A percentile compares a stretch with the other conserved stretches of the same genome.
These are phyloP conservation scores for Cadophora gregata DNA, from an alignment of 2,329 filamentous ascomycete species.

Conservation along the genomic window DNA sequence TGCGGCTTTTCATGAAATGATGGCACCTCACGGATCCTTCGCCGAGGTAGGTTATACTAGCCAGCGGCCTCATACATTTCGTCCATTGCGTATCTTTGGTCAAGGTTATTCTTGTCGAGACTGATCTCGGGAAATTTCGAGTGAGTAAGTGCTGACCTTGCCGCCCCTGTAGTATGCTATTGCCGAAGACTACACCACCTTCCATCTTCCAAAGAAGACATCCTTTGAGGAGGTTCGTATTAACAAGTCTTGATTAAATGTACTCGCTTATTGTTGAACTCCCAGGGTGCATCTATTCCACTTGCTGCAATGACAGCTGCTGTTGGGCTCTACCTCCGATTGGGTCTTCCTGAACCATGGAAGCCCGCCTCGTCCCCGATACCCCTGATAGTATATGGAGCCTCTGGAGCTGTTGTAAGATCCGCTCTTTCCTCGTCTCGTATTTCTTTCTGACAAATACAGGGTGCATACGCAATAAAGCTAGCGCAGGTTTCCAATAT, in stretches of 20 bases:
- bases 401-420: slow-evolving; percentile 39
- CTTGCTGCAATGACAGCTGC: slow-evolving; percentile 53
- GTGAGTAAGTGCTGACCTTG: neutral
- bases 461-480: slow-evolving; percentile 62
- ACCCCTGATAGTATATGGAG: slow-evolving; percentile 42
- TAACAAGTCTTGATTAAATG: slow-evolving; percentile 47
- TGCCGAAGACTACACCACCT: slow-evolving; percentile 60
- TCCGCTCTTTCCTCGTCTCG: neutral
- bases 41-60: slow-evolving; percentile 51
- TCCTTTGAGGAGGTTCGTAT: slow-evolving; percentile 41
- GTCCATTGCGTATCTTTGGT: neutral
- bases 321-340: slow-evolving; percentile 47
- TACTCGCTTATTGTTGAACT: slow-evolving; percentile 39
- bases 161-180: slow-evolving; percentile 47
- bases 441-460: slow-evolving; percentile 14
- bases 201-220: slow-evolving; percentile 46
- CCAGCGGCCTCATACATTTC: neutral
- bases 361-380: slow-evolving; percentile 30
- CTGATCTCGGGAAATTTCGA: neutral
- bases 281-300: slow-evolving; percentile 53
- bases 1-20: slow-evolving; percentile 58
- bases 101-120: neutral
- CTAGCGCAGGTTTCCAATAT: slow-evolving; percentile 54
- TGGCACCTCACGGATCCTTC: slow-evolving; percentile 56
- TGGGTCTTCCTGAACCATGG: slow-evolving; percentile 50